Evolutionary conservation across 257 asterid genomes (phyloP), one percentile per base, ranked within the genome.

Genomic region (Gentiana straminea): DNA sequence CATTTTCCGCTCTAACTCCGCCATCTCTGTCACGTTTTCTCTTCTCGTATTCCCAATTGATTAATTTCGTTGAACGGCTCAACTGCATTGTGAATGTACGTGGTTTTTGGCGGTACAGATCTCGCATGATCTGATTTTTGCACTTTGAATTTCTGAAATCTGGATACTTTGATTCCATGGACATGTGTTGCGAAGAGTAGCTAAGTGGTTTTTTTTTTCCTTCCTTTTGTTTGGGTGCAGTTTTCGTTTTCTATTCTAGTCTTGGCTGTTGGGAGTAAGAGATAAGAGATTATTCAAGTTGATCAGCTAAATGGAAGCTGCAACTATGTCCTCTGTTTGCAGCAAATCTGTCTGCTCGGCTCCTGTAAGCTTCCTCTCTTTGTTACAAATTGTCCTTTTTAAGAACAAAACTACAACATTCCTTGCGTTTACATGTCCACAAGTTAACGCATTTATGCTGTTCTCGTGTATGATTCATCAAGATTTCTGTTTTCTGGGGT

Each of bases 301-400:
- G 48, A 54, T 63, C 58, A 35, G 57, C 46, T 44, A 15, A 55
- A 71, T 71, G 77, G 77, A 71, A 50, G 55, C 72, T 38, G 73
- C 73, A 15, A 49, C 69, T 43, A 62, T 66, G 66, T 49, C 72
- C 45, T 71, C 70, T 43, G 65, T 66, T 50, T 58, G 69, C 65
- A 47, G 61, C 38, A 71, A 66, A 66, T 66, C 68, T 34, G 41
- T 62, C 39, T 43, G 54, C 66, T 64, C 66, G 6, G 45, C 68
- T 66, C 77, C 77, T 1, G 77, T 71, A 58, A 66, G 72, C 51
- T 51, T 34, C 2, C 39, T 33, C 15, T 32, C 7, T 32, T 32
- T 9, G 44, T 13, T 10, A 24, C 24, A 24, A 24, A 24, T 5
- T 3, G 9, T 4, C 39, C 38, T 50, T 13, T 51, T 37, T 0